A percentile compares a stretch with the other conserved stretches of the same genome.
Evolutionary conservation across 805 yeast genomes (phyloP).

Genomic region (Candida suzukii): DNA sequence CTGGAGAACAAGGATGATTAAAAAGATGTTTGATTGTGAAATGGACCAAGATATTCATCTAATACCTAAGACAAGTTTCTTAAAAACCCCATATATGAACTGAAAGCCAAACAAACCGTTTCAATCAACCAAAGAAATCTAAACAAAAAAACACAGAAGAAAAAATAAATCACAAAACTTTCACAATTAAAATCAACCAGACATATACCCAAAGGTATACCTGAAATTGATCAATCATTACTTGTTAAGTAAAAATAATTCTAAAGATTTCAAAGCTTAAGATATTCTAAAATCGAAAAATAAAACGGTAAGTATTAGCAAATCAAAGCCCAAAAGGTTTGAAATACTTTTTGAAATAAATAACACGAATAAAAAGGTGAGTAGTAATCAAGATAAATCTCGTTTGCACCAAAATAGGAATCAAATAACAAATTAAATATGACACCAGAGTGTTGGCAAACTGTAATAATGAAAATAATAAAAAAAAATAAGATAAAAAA

Average conservation of each 20-base stretch:
- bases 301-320: too few relatives aligned
- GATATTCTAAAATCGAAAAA: too few relatives aligned
- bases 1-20: too few relatives aligned
- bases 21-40: constrained; percentile 45
- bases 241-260: too few relatives aligned
- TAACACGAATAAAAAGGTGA: constrained; percentile 45
- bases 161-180: constrained; percentile 4
- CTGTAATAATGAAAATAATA: constrained; percentile 19
- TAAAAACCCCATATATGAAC: neutral
- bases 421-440: constrained; percentile 48
- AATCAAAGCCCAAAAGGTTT: neutral
- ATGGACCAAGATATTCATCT: constrained; percentile 60
- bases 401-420: constrained; percentile 91
- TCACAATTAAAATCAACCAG: constrained; percentile 9
- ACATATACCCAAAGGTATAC: neutral
- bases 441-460: constrained; percentile 95
- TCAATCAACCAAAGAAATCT: too few relatives aligned
- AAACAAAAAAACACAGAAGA: constrained; percentile 4
- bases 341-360: neutral
- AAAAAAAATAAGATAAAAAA: constrained; percentile 1
- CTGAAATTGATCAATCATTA: too few relatives aligned
- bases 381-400: constrained; percentile 60
- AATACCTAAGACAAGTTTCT: neutral
- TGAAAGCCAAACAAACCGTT: neutral
- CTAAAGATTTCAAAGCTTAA: too few relatives aligned